Evolutionary conservation across 2,329 filamentous ascomycete genomes (phyloP), one percentile per base, ranked within the genome.

Genomic region (Penicillium sp.): DNA sequence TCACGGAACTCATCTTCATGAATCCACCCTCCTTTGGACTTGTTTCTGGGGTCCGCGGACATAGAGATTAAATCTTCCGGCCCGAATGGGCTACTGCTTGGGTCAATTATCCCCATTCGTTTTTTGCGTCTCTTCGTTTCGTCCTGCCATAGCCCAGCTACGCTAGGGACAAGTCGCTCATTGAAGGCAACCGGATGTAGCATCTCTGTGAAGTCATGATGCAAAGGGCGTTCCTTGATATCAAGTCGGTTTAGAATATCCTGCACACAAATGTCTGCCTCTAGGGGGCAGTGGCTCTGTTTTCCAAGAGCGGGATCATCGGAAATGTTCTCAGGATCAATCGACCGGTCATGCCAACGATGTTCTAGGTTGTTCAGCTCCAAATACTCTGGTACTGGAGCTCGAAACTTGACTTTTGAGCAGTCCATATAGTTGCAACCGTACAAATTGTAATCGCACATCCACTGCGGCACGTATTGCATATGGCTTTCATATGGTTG

Each of bases 381-480:
- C n/a, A 86, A 79, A 66, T 85, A 86, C 9, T 83, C 78, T 0
- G 93, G 93, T 2, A 97, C 79, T 0, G 92, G 92, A 2, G 81
- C 80, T 53, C 95, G 86, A 69, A 96, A 97, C 27, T 77, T 81
- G 1, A 87, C 85, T 61, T 86, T 90, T 10, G 80, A 80, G 49
- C 86, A 89, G 57, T 93, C 85, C 62, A 98, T 86, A 67, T 93
- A 96, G 55, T 86, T 88, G 70, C 95, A 99, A 7, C 96, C 96
- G 72, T 96, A 98, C 63, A 99, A 80, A 70, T 97, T 99, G 79
- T 96, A 99, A 73, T 99, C 96, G 62, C 89, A 90, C 95, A 99
- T 98, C 85, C 96, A 99, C 75, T 99, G 96, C 10, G 95, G 82
- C 9, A 97, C 78, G 71, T 93, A 98, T 70, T 96, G 91, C 60